Base-by-base conservation (phyloP, 1,284 basidiomycete genomes). In the Neotropicomus parvogracilis region DNA sequence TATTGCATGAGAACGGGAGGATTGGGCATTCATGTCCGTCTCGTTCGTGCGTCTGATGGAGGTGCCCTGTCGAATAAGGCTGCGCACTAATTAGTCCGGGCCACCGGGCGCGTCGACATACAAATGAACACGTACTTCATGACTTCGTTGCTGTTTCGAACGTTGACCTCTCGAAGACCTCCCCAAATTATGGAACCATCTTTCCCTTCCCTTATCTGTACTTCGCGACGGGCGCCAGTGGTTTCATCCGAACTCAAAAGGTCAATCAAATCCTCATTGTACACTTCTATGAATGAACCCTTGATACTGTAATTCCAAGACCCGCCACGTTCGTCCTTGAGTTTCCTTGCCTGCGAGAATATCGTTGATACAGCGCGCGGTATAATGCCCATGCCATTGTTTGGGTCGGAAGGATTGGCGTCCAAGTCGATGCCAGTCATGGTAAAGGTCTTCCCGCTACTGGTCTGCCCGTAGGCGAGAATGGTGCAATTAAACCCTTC, bases 1-100 rank as follows among this genome's bases (percentile, higher is more conserved):
- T 70, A 99, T 98, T 48, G 97, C 95, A 77, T 99, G 95, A 20
- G 93, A 97, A 54, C 95, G 89, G 37, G 95, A 98, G 1, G 91
- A 95, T 65, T 97, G 93, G 5, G 93, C 90, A 65, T 99, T 99
- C 95, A 99, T 98, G 63, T 95, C 92, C 33, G 95, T 99, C 68
- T 97, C 92, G 58, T 95, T 95, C 6, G 97, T 99, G 46, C 95
- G 83, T 40, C 95, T 83, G 42, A 95, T 86, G 12, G 88, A 79
- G 16, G 91, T 90, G 27, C 95, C 95, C 59, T 91, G 85, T 56
- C 85, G 84, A 52, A 95, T 77, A 50, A 91, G 77, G 59, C 88
- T 89, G 66, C 17, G 39, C 52, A 51, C 47, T 42, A 2, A 51
- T 63, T 41, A 62, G 62, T 42, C 55, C 47, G 32, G 41, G 51